A percentile compares a stretch with the other conserved stretches of the same genome.
phyloP scores from a whole-genome alignment of 2,329 filamentous ascomycete species.

The Alternaria gansuensis region DNA sequence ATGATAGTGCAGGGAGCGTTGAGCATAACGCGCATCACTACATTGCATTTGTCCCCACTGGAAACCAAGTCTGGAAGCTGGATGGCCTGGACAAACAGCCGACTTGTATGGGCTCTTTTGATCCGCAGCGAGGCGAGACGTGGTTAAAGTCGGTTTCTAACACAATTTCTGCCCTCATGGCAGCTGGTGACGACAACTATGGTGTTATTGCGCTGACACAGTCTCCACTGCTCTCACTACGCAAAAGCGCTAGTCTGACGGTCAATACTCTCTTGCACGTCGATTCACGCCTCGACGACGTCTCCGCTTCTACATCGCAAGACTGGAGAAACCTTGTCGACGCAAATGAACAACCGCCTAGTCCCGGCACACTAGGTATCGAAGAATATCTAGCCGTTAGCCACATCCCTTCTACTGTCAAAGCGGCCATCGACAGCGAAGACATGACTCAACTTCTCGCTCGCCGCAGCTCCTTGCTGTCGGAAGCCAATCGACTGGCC shows the following conservation, averaged over 20 bases:
- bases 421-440: slow-evolving; percentile 33
- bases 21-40: slow-evolving; percentile 81
- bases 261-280: slow-evolving; percentile 56
- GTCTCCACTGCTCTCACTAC: slow-evolving; percentile 66
- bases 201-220: slow-evolving; percentile 78
- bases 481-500: slow-evolving; percentile 44
- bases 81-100: slow-evolving; percentile 83
- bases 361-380: slow-evolving; percentile 29
- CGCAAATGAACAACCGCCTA: slow-evolving; percentile 35
- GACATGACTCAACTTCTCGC: slow-evolving; percentile 32
- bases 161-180: slow-evolving; percentile 73
- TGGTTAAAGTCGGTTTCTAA: slow-evolving; percentile 74
- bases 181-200: slow-evolving; percentile 73
- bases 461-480: slow-evolving; percentile 27
- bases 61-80: slow-evolving; percentile 83
- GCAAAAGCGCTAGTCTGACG: slow-evolving; percentile 56
- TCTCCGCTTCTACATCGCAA: slow-evolving; percentile 28
- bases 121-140: slow-evolving; percentile 51
- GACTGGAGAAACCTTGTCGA: slow-evolving; percentile 57
- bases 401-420: slow-evolving; percentile 24
- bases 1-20: slow-evolving; percentile 57
- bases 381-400: slow-evolving; percentile 26
- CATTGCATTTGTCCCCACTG: slow-evolving; percentile 82
- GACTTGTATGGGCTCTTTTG: slow-evolving; percentile 63
- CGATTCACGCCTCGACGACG: slow-evolving; percentile 53